phyloP scores from a whole-genome alignment of 2,329 filamentous ascomycete genomes.

The Periconia macrospinosa region DNA sequence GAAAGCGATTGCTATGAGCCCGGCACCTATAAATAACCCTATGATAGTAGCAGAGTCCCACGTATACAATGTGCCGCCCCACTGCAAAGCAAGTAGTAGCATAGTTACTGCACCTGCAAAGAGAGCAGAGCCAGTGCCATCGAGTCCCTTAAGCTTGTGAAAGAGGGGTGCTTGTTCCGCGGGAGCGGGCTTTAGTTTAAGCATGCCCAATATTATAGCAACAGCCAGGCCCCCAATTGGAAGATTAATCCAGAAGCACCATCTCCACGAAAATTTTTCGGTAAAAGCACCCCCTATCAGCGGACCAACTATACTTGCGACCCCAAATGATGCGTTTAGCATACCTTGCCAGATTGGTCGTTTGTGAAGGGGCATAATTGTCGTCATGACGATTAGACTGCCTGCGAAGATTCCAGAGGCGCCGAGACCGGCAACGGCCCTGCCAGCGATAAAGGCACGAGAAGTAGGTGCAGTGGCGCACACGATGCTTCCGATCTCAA shows the following conservation, averaged over 20 bases:
- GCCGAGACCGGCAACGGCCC: constrained; percentile 43
- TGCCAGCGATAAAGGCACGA: constrained; percentile 41
- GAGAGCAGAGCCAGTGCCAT: constrained; percentile 13
- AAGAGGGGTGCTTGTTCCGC: neutral
- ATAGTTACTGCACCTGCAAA: constrained; percentile 12
- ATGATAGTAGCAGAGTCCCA: constrained; percentile 18
- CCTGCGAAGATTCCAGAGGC: constrained; percentile 40
- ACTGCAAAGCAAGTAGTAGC: constrained; percentile 18
- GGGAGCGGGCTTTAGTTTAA: neutral
- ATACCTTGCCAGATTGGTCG: constrained; percentile 5
- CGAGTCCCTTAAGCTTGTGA: neutral
- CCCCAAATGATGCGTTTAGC: neutral
- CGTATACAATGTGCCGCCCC: constrained; percentile 14
- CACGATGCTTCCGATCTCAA: constrained; percentile 59
- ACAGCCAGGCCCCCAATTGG: constrained; percentile 5
- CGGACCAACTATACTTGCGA: constrained; percentile 19
- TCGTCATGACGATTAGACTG: constrained; percentile 6
- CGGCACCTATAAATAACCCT: constrained; percentile 13
- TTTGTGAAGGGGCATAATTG: constrained; percentile 9
- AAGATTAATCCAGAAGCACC: constrained; percentile 28
- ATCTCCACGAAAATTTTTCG: constrained; percentile 30
- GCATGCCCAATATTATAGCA: neutral
- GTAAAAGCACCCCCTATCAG: constrained; percentile 46
- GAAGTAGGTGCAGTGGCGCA: constrained; percentile 48
- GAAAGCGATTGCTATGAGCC: constrained; percentile 10